Evolutionary conservation across 73 alveolate genomes (phyloP), one percentile per base, ranked within the genome.

Genomic region (Tetrahymena borealis): DNA sequence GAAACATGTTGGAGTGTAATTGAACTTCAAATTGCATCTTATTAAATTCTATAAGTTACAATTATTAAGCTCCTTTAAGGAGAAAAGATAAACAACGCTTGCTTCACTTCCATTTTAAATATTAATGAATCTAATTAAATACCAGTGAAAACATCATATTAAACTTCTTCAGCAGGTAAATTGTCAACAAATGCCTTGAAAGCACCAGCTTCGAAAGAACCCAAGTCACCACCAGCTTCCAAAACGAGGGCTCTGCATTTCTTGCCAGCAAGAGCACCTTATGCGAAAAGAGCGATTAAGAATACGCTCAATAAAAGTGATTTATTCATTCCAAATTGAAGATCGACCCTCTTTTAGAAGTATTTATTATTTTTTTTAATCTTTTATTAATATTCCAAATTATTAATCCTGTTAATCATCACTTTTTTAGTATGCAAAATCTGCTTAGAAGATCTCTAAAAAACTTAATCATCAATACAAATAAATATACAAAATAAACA

Each of bases 81-180:
- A n/a, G n/a, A n/a, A n/a, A n/a, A n/a, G n/a, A n/a, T n/a, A n/a
- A n/a, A n/a, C n/a, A n/a, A n/a, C n/a, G n/a, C n/a, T 60, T 15
- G 85, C 37, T 8, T 60, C 38, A 60, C 28, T 60, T 18, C 85
- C 85, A 24, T 18, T n/a, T n/a, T 5, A 60, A 60, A 20, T 13
- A 1, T 24, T 4, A 28, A 60, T 24, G 11, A 60, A 60, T 18
- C 6, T 35, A 60, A 60, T 60, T 60, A 60, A 60, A 24, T 60
- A 60, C 98, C 98, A 24, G 97, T 91, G 9, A 94, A 90, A n/a
- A 96, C 98, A 90, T 96, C 98, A 60, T 93, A 96, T 78, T 96
- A 39, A 38, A 39, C 92, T 11, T 92, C 95, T 24, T 91, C 96
- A 11, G 78, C 79, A 4, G 91, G 79, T 31, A 78, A 91, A 16